Evolutionary conservation across 179 eudicot genomes (phyloP), one percentile per base, ranked within the genome.

Genomic region (Patellifolia procumbens): DNA sequence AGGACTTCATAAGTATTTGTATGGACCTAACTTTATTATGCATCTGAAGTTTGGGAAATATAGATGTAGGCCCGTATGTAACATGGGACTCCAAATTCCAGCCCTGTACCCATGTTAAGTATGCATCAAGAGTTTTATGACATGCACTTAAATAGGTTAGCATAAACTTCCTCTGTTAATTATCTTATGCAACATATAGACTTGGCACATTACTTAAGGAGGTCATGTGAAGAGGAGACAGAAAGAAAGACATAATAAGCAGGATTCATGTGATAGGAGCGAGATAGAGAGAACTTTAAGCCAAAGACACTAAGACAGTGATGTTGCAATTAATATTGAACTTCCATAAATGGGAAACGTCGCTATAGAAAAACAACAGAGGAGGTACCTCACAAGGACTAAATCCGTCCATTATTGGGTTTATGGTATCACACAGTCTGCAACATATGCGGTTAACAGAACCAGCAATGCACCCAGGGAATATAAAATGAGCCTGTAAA

Each of bases 371-470:
- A n/a, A n/a, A n/a, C n/a, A n/a, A n/a, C n/a, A n/a, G n/a, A n/a
- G n/a, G n/a, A n/a, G n/a, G n/a, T 87, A 92, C 97, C 96, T 86
- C 83, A 78, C 84, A 85, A 69, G 79, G 79, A 78, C 52, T 70
- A 79, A 91, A 88, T 39, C 73, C 87, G 75, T 88, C 96, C 73
- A 84, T 77, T 61, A 88, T 78, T 51, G 70, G 83, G 78, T 80
- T 82, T 76, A 74, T 72, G 68, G 87, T 78, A 70, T 87, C 24
- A 60, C 76, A 80, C 82, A 91, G 78, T 77, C 81, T 87, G 88
- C 97, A 92, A 78, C 83, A 79, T 77, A 92, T 82, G 80, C 81
- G 78, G 70, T 86, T 83, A 70, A 80, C 39, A 70, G 88, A 78
- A 73, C 85, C 87, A 6, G 79, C 32, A 53, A 92, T 68, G 63